These are phyloP conservation scores for Coccomyxa sp. DNA, from an alignment of 139 green algal genomes.

Conservation along the genomic window DNA sequence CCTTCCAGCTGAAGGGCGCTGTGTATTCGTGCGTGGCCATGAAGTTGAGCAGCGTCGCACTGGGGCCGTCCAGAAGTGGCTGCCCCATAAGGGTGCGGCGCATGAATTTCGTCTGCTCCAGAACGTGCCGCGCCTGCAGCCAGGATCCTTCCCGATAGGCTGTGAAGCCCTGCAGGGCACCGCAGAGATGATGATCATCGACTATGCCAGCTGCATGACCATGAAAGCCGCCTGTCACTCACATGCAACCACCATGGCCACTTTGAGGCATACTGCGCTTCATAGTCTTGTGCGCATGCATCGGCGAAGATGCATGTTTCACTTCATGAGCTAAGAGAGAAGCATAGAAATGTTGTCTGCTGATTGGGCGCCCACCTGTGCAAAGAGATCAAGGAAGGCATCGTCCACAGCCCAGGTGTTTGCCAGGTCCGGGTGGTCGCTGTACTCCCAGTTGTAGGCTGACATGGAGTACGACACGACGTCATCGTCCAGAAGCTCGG, in stretches of 20 bases:
- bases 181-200: not conserved
- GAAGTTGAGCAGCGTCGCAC: conserved; percentile 60
- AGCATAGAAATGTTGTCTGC: too few species aligned
- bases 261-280: too few species aligned
- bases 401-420: conserved; percentile 44
- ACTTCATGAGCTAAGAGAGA: too few species aligned
- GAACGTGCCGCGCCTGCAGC: conserved; percentile 31
- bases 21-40: conserved; percentile 59
- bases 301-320: too few species aligned
- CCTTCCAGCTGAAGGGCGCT: conserved; percentile 71
- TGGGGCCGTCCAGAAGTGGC: conserved; percentile 58
- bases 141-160: conserved; percentile 74
- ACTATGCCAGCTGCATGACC: not conserved
- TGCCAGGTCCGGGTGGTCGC: conserved; percentile 73
- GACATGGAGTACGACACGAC: not conserved
- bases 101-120: conserved; percentile 45
- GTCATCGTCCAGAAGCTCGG: not conserved
- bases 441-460: conserved; percentile 52
- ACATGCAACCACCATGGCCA: too few species aligned
- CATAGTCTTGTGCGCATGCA: too few species aligned
- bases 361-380: conserved; percentile 16
- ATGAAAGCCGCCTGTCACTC: not conserved
- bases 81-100: conserved; percentile 18
- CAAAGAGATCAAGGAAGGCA: conserved; percentile 60
- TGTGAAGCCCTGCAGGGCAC: conserved; percentile 17